Conservation (phyloP, 2,329 filamentous ascomycete genomes). For the Rhinocladiella similis region DNA sequence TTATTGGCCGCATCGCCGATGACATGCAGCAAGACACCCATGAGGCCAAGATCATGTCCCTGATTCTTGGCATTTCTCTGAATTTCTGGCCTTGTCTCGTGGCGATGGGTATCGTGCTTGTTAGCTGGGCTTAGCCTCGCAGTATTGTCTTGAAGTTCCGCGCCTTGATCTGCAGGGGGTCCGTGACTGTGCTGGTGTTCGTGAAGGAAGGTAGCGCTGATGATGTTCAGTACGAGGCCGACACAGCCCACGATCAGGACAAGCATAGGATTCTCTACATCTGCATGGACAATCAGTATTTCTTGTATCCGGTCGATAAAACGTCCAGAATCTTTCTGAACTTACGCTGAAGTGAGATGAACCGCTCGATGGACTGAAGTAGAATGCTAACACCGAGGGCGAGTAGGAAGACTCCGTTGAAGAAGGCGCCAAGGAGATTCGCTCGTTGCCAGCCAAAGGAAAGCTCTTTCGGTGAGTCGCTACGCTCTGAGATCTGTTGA, state of each 20-base stretch:
- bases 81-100: conserved; percentile 1
- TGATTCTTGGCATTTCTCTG: neutral
- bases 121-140: no score
- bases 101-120: neutral
- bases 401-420: conserved; percentile 96
- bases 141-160: no score
- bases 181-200: conserved; percentile 61
- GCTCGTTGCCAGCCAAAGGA: conserved; percentile 79
- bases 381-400: conserved; percentile 94
- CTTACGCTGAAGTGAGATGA: conserved; percentile 72
- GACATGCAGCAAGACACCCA: no score
- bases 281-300: conserved; percentile 31
- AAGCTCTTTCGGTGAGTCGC: conserved; percentile 3
- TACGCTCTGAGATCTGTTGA: conserved; percentile 59
- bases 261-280: conserved; percentile 77
- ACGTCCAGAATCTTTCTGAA: neutral
- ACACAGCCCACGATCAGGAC: conserved; percentile 85
- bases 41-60: no score
- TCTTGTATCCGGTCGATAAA: neutral
- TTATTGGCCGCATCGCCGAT: no score
- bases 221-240: no score
- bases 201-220: conserved; percentile 81
- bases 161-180: no score
- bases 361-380: conserved; percentile 88
- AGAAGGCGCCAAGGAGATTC: conserved; percentile 90